Evolutionary conservation across 2,329 filamentous ascomycete genomes (phyloP).

Genomic region (Talaromyces sp.): DNA sequence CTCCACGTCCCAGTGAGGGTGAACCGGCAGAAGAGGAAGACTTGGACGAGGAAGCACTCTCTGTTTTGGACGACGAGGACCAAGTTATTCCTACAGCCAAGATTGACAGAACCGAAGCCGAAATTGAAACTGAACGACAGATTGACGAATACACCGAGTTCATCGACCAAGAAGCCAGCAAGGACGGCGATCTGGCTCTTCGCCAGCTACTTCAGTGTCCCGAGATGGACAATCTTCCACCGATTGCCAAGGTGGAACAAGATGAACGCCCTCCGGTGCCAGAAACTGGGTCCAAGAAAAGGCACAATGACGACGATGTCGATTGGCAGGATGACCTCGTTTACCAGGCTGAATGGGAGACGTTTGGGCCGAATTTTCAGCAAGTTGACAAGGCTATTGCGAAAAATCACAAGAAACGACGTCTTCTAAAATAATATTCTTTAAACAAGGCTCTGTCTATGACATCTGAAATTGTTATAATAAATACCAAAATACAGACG

Average conservation of each 20-base stretch:
- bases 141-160: slow-evolving; percentile 39
- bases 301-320: slow-evolving; percentile 22
- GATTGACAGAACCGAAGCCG: not conserved
- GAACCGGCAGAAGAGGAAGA: not conserved
- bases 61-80: not conserved
- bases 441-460: not conserved
- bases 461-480: not conserved
- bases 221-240: slow-evolving; percentile 11
- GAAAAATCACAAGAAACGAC: slow-evolving; percentile 25
- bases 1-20: not conserved
- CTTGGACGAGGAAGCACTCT: not conserved
- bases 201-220: slow-evolving; percentile 24
- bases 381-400: slow-evolving; percentile 25
- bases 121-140: not conserved
- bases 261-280: slow-evolving; percentile 16
- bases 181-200: slow-evolving; percentile 38
- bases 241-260: slow-evolving; percentile 15
- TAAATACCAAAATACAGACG: not conserved
- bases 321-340: slow-evolving; percentile 44
- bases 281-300: slow-evolving; percentile 25
- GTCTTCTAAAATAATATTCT: too few relatives aligned
- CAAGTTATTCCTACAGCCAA: not conserved
- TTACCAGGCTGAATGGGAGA: slow-evolving; percentile 48
- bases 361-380: slow-evolving; percentile 23
- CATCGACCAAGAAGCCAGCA: slow-evolving; percentile 42